Evolutionary conservation across 306 rosid genomes (phyloP), one percentile per base, ranked within the genome.

Genomic region (Quercus engelmannii): DNA sequence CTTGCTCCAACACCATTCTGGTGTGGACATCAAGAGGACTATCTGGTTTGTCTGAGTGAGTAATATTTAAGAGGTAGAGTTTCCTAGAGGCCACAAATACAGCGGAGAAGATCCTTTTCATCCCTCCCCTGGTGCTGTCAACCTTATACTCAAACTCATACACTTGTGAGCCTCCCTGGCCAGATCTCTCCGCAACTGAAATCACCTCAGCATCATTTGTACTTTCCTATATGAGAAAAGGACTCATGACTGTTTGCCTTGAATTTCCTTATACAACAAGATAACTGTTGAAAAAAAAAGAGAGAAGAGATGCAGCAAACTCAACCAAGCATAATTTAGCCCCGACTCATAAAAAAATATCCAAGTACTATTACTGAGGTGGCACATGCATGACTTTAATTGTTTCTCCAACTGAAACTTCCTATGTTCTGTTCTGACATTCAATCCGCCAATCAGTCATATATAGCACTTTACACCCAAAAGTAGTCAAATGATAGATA

Each of bases 51-150:
- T 92, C 99, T 15, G 95, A 90, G 85, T 91, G 89, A 84, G 76
- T 54, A 74, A 94, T 87, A 68, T 94, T 92, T 17, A 94, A 85
- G 76, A 94, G 90, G 83, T 94, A 92, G 75, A 94, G 97, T 85
- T 91, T 92, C 91, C 90, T 91, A 69, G 91, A 92, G 69, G 91
- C 86, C 73, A 94, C 99, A 83, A 94, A 94, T 81, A 90, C 99
- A 12, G 97, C 97, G 19, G 99, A 80, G 77, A 94, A 92, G 4
- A 94, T 80, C 82, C 93, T 90, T 85, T 91, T 94, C 87, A 88
- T 65, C 69, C 99, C 99, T 85, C 99, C 99, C 20, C 99, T 76
- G 14, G 93, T 85, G 88, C 97, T 92, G 77, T 94, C 95, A 56
- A 92, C 20, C 77, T 31, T 77, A 76, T 92, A 92, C 81, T 94